Evolutionary conservation across 2,329 filamentous ascomycete species (phyloP).

Genomic region (Neodidymelliopsis sp.): DNA sequence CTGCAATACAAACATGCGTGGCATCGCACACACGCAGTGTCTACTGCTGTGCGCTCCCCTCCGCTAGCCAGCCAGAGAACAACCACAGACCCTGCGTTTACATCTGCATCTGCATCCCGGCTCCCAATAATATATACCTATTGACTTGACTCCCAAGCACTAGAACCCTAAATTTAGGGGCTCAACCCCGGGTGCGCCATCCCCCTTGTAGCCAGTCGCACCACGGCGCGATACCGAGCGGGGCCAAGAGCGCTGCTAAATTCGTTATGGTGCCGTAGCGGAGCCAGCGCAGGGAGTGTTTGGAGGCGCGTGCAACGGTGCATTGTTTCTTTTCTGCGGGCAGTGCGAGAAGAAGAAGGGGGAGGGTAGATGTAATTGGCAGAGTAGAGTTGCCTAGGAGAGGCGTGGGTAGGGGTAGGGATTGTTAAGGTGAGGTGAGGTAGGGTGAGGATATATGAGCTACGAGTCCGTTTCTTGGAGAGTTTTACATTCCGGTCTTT

Average conservation of each 20-base stretch:
- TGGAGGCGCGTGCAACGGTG: slow-evolving; percentile 9
- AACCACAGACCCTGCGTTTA: no score
- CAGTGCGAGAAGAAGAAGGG: neutral
- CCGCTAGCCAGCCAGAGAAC: no score
- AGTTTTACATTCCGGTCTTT: slow-evolving; percentile 7
- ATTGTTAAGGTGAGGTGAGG: neutral
- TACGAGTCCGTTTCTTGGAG: neutral
- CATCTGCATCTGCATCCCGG: no score
- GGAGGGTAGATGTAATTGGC: neutral
- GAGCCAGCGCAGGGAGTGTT: no score
- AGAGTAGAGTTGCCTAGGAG: neutral
- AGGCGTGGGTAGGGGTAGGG: neutral
- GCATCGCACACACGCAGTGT: no score
- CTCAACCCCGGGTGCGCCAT: slow-evolving; percentile 8
- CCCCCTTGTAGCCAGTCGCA: neutral
- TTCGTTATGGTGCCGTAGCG: neutral
- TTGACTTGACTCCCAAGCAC: no score
- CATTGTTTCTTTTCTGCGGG: slow-evolving; percentile 5
- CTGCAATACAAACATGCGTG: no score
- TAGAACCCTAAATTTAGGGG: slow-evolving; percentile 18
- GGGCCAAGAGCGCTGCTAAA: slow-evolving; percentile 4
- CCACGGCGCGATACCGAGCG: neutral
- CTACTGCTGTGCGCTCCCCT: no score
- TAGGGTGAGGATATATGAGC: neutral
- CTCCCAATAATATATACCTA: no score